Conservation (phyloP, 257 asterid species). For the Ehretia macrophylla region DNA sequence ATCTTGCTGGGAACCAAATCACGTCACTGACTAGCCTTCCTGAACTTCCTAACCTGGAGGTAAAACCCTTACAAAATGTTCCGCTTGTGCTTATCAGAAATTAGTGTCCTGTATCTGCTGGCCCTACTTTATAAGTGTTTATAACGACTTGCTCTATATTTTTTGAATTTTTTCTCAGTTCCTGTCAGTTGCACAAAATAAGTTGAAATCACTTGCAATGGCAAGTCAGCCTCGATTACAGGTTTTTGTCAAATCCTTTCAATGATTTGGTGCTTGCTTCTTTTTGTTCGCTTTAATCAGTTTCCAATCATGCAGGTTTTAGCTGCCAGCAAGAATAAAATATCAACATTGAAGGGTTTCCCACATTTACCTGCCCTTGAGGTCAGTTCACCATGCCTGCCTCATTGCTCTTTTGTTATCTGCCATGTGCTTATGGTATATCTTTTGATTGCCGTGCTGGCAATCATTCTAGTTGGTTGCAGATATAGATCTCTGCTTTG, state of each 20-base stretch:
- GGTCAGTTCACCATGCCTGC: constrained; percentile 49
- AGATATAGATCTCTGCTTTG: too few relatives aligned
- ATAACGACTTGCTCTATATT: constrained; percentile 3
- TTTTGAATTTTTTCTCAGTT: constrained; percentile 44
- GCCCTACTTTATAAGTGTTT: background rate
- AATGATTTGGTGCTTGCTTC: constrained; percentile 13
- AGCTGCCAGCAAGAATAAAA: constrained; percentile 97
- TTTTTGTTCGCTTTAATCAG: constrained; percentile 7
- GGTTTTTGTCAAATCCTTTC: constrained; percentile 49
- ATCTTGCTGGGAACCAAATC: constrained; percentile 97
- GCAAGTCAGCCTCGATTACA: constrained; percentile 98
- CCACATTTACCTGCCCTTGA: constrained; percentile 93
- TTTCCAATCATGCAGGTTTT: constrained; percentile 56
- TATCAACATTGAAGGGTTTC: constrained; percentile 95
- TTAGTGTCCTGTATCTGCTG: constrained; percentile 11
- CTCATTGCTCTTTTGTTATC: background rate
- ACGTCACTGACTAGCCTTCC: constrained; percentile 94
- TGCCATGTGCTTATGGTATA: background rate
- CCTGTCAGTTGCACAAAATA: constrained; percentile 97
- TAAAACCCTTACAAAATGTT: constrained; percentile 27
- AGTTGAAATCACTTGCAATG: constrained; percentile 91
- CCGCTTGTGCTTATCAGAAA: constrained; percentile 5
- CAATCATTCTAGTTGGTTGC: too few relatives aligned
- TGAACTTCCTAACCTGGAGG: constrained; percentile 98
- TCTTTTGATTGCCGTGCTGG: background rate